Base-by-base conservation (phyloP, 768 basidiomycete genomes). In the Auriscalpium microsporum region DNA sequence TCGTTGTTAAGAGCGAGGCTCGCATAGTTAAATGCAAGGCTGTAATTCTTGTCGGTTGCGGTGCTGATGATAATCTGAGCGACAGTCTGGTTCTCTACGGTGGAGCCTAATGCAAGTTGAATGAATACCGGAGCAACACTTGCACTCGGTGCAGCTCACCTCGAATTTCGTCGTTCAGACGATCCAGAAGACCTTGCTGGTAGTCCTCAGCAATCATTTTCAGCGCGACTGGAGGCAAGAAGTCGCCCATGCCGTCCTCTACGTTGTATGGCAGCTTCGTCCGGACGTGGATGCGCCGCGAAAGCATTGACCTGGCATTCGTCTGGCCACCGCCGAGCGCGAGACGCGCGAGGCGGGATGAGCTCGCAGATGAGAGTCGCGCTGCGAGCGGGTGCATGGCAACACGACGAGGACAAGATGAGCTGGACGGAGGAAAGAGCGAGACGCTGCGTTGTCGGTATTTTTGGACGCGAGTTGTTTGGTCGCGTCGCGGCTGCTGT, bases 1-100 rank as follows among this genome's bases (percentile, higher is more conserved):
- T 84, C 84, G 69, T 96, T 98, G 73, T 98, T 99, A 58, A 97
- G 74, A 6, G 95, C 90, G 48, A 91, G 80, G 59, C 87, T 87
- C 4, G 94, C 93, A 65, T 94, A 93, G 70, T 90, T 95, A 71
- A 94, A 98, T 23, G 82, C 81, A 52, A 94, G 70, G 1, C 82
- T 77, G 52, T 82, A 71, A 21, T 79, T 73, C 45, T 79, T 79
- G 34, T 81, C 71, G 14, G 72, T 63, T 0, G 91, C 80, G 10
- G 87, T 81, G 37, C 78, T 76, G 35, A 90, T 76, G 23, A 95
- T 78, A 21, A 87, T 87, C 64, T 92, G 83, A 0, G 79, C 78
- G 35, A 94, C 79, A 50, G 74, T 28, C 28, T 28, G 28, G 5
- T 28, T 28, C 28, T 28, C 28, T 28, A 28, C 28, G 28, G 28